These are phyloP conservation scores for Suhomyces emberorum DNA, from an alignment of 805 yeast species.

Conservation along the genomic window DNA sequence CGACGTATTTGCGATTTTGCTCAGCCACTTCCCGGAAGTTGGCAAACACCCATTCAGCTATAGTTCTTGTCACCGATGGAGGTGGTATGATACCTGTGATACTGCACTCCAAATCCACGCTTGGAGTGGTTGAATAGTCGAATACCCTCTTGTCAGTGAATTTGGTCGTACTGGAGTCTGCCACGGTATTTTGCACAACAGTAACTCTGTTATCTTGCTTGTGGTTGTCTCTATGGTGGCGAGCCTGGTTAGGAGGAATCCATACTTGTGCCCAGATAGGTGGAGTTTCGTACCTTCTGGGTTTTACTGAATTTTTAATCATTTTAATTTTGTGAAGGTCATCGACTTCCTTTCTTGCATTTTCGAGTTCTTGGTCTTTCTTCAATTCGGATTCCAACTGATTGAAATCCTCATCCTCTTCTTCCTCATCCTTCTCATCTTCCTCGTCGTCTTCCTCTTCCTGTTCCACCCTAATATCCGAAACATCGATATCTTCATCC, in stretches of 20 bases:
- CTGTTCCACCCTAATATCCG: conserved; percentile 1
- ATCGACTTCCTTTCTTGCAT: too few species aligned
- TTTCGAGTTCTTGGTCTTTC: conserved; percentile 24
- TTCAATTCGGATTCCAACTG: too few species aligned
- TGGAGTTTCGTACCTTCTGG: conserved; percentile 57
- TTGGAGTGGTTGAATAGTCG: conserved; percentile 26
- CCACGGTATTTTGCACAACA: neutral
- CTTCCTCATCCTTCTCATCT: conserved; percentile 4
- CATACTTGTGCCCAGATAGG: conserved; percentile 87
- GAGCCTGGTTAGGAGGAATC: conserved; percentile 19
- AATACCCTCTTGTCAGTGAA: conserved; percentile 21
- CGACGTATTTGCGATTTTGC: conserved; percentile 53
- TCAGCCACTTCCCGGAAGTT: conserved; percentile 62
- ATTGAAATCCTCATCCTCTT: too few species aligned
- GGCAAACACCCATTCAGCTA: conserved; percentile 89
- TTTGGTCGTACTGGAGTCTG: neutral
- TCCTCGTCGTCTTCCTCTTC: neutral
- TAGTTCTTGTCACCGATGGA: conserved; percentile 74
- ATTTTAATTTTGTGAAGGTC: conserved; percentile 26
- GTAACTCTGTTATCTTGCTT: neutral
- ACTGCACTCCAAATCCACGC: conserved; percentile 46
- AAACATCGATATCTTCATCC: neutral
- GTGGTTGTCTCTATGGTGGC: neutral
- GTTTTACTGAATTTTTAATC: conserved; percentile 39
- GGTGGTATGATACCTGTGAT: conserved; percentile 75